Conservation (phyloP, 78 protist genomes). For the Cavenderia fasciculata region DNA sequence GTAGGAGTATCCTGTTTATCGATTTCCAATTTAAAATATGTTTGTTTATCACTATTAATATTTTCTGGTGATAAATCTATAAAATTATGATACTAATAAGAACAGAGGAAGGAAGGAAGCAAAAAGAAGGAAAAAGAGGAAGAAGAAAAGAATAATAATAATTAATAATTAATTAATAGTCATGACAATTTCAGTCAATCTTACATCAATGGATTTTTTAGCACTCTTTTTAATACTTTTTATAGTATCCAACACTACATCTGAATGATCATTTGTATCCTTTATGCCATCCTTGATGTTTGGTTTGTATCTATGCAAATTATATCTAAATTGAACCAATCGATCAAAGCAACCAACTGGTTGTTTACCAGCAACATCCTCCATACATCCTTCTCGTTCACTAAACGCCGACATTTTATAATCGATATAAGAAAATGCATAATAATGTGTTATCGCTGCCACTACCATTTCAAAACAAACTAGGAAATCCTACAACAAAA, state of each 20-base stretch:
- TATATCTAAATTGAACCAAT: neutral
- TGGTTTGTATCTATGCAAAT: constrained; percentile 19
- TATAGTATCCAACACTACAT: constrained; percentile 38
- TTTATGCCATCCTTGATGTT: constrained; percentile 4
- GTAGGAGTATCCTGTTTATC: too few relatives aligned
- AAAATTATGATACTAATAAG: neutral
- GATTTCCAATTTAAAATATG: too few relatives aligned
- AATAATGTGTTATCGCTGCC: neutral
- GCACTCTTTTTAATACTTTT: neutral
- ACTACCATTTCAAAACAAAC: constrained; percentile 51
- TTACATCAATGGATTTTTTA: neutral
- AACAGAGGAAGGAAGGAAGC: neutral
- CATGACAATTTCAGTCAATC: neutral
- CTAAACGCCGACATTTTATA: neutral
- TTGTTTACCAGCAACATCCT: neutral
- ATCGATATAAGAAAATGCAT: constrained; percentile 19
- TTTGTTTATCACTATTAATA: too few relatives aligned
- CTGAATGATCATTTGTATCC: neutral
- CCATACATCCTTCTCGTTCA: neutral
- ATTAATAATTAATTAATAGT: neutral
- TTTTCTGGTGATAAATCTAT: neutral
- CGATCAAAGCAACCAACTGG: neutral
- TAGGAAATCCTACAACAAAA: constrained; percentile 22
- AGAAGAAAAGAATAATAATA: too few relatives aligned
- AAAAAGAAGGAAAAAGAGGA: neutral